Conservation (phyloP, 768 basidiomycete species). For the Coprinellus micaceus region DNA sequence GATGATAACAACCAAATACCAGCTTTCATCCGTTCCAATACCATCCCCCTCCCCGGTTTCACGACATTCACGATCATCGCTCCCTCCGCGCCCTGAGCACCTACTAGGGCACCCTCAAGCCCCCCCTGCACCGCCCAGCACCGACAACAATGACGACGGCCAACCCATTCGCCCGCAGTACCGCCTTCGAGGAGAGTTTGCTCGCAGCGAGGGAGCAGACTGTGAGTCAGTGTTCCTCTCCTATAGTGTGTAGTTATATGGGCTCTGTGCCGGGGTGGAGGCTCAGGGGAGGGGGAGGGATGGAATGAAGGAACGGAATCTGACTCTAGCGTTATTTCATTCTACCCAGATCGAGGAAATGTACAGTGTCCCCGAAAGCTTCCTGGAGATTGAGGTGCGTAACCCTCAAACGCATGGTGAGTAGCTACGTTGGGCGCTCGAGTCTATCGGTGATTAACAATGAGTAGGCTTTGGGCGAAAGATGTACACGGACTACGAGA, state of each 20-base stretch:
- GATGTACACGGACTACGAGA: slow-evolving; percentile 99
- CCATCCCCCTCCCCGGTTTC: background rate
- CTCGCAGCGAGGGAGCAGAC: slow-evolving; percentile 54
- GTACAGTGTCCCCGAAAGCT: slow-evolving; percentile 96
- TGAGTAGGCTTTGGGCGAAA: slow-evolving; percentile 85
- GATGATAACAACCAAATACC: background rate
- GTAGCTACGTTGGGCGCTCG: too few relatives aligned
- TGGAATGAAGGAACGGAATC: too few relatives aligned
- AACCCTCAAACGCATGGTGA: slow-evolving; percentile 96
- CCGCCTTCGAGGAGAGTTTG: slow-evolving; percentile 51
- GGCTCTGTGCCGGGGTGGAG: background rate
- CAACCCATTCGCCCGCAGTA: slow-evolving; percentile 58
- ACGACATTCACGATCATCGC: background rate
- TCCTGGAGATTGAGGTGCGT: slow-evolving; percentile 94
- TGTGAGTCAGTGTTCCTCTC: slow-evolving; percentile 33
- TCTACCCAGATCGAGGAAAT: slow-evolving; percentile 98
- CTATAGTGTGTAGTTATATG: slow-evolving; percentile 6
- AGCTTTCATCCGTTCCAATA: slow-evolving; percentile 1
- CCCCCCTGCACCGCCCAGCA: background rate
- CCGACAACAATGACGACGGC: slow-evolving; percentile 4
- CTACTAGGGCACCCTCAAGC: background rate
- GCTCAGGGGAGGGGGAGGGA: too few relatives aligned
- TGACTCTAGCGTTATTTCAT: too few relatives aligned
- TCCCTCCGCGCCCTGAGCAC: background rate
- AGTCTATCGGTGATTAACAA: too few relatives aligned